A percentile compares a stretch with the other conserved stretches of the same genome.
Conservation (phyloP, 228 moss, liverwort and hornwort genomes). For the Sphagnum fallax region DNA sequence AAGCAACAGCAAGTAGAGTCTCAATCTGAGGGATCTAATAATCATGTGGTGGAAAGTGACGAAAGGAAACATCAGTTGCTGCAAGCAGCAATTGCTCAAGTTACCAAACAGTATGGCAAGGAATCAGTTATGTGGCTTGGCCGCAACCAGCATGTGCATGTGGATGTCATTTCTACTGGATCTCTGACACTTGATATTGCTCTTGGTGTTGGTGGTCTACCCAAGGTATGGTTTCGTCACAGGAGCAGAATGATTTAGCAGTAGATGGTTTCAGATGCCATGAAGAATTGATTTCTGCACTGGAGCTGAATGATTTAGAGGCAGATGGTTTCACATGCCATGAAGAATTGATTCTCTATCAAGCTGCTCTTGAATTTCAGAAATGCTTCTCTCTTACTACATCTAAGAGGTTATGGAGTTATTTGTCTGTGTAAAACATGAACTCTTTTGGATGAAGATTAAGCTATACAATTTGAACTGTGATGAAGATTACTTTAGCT, state of each 20-base stretch:
- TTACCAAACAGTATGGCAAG: constrained; percentile 58
- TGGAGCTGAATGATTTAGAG: too few species aligned
- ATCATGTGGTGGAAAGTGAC: constrained; percentile 18
- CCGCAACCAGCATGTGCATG: constrained; percentile 35
- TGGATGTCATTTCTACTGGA: constrained; percentile 70
- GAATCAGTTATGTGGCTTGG: constrained; percentile 82
- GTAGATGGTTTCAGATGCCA: not conserved
- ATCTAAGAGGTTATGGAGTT: too few species aligned
- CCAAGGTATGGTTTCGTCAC: constrained; percentile 31
- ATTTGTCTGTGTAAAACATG: too few species aligned
- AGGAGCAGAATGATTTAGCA: not conserved
- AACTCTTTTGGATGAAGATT: too few species aligned
- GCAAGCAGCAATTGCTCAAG: constrained; percentile 63
- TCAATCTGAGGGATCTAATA: constrained; percentile 25
- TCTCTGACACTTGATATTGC: constrained; percentile 74
- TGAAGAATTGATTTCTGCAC: too few species aligned
- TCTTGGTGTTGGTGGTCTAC: constrained; percentile 73
- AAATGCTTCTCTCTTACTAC: too few species aligned
- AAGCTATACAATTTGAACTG: too few species aligned
- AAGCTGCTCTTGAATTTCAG: too few species aligned
- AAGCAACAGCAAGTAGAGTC: constrained; percentile 15
- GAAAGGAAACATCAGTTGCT: constrained; percentile 27
- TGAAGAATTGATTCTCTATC: not conserved
- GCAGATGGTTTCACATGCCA: not conserved
- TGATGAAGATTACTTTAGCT: too few species aligned